Conservation (phyloP, 805 yeast genomes). For the Yamadazyma tumulicola region DNA sequence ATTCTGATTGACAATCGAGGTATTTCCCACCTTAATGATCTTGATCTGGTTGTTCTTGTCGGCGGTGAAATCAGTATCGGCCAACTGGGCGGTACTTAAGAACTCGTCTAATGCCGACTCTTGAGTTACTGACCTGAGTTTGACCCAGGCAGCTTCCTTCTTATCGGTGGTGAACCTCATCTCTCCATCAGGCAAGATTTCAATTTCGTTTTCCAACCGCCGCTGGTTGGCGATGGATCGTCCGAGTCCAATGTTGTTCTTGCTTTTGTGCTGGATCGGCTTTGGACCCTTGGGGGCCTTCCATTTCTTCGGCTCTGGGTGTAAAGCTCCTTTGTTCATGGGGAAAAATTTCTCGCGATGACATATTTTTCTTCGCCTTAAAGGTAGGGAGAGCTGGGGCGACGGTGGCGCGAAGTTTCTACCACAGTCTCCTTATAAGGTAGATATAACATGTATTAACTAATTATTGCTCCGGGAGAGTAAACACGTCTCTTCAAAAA, state of each 20-base stretch:
- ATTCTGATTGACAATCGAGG: slow-evolving; percentile 34
- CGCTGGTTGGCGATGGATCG: slow-evolving; percentile 76
- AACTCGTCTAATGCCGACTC: slow-evolving; percentile 93
- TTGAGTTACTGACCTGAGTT: slow-evolving; percentile 89
- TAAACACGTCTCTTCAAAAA: too few species aligned
- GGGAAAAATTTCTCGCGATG: slow-evolving; percentile 2
- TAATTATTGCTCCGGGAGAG: too few species aligned
- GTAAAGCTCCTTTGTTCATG: slow-evolving; percentile 39
- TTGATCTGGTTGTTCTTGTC: slow-evolving; percentile 80
- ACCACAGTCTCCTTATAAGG: too few species aligned
- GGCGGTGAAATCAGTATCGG: slow-evolving; percentile 94
- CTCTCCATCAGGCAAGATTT: slow-evolving; percentile 79
- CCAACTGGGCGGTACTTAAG: slow-evolving; percentile 89
- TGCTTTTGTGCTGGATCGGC: slow-evolving; percentile 79
- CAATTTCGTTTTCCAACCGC: slow-evolving; percentile 63
- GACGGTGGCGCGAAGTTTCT: too few species aligned
- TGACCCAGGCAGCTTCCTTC: slow-evolving; percentile 85
- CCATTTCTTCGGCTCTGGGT: slow-evolving; percentile 63
- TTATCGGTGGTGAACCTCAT: slow-evolving; percentile 84
- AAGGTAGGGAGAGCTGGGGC: too few species aligned
- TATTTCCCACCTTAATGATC: slow-evolving; percentile 71
- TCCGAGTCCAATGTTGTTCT: slow-evolving; percentile 82
- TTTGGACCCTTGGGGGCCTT: slow-evolving; percentile 91
- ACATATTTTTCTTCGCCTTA: too few species aligned
- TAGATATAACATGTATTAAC: too few species aligned